Percentiles rank a stretch among this genome's conserved stretches.
These are phyloP conservation scores for Myxozyma mucilagina DNA, from an alignment of 805 yeast genomes.

Conservation along the genomic window DNA sequence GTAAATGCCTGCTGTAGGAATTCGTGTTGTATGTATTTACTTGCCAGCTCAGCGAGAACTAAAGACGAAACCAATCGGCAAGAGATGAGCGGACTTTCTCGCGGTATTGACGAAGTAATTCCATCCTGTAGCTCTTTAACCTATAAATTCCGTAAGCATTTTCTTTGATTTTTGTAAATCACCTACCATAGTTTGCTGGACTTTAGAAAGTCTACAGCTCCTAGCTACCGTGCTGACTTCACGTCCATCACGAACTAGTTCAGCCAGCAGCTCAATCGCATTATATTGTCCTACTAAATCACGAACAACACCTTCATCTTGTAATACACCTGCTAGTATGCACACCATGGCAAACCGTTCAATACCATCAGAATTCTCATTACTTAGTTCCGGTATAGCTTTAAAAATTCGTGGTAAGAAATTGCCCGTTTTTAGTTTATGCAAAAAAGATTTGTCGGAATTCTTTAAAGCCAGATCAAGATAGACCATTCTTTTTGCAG, in stretches of 20 bases:
- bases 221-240: slow-evolving; percentile 12
- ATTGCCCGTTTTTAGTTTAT: slow-evolving; percentile 22
- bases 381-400: background rate
- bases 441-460: slow-evolving; percentile 20
- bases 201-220: background rate
- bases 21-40: slow-evolving; percentile 2
- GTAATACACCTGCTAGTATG: slow-evolving; percentile 8
- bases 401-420: slow-evolving; percentile 16
- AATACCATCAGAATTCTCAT: background rate
- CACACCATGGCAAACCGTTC: slow-evolving; percentile 19
- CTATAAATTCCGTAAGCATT: background rate
- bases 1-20: background rate
- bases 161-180: background rate
- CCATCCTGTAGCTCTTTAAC: slow-evolving; percentile 11
- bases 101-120: background rate
- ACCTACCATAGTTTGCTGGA: slow-evolving; percentile 15
- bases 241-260: slow-evolving; percentile 2
- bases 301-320: slow-evolving; percentile 23
- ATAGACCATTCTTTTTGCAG: slow-evolving; percentile 16
- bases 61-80: slow-evolving; percentile 16
- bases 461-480: slow-evolving; percentile 26
- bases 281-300: slow-evolving; percentile 8
- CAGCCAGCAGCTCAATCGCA: slow-evolving; percentile 3
- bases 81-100: background rate
- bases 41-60: slow-evolving; percentile 10